phyloP scores from a whole-genome alignment of 1,284 basidiomycete species.

The Rhodotorula glutinis region DNA sequence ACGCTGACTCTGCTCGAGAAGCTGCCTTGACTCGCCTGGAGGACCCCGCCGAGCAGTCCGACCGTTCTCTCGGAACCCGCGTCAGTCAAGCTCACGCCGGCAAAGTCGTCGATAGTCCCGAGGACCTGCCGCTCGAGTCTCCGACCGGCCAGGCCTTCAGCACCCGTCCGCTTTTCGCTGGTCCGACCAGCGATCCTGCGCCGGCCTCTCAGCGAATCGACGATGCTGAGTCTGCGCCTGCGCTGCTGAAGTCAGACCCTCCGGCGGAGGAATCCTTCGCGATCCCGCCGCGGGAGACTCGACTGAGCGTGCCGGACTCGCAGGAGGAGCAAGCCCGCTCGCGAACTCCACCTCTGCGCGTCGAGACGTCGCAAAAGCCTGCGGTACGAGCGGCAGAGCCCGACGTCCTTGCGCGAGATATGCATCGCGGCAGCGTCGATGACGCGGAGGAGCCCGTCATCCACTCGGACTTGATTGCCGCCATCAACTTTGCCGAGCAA shows the following conservation, averaged over 20 bases:
- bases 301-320: neutral
- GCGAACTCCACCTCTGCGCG: neutral
- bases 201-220: too few species aligned
- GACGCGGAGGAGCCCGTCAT: conserved; percentile 23
- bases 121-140: conserved; percentile 5
- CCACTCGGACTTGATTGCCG: conserved; percentile 35
- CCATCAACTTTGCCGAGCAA: conserved; percentile 36
- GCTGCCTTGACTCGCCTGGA: neutral
- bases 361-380: neutral
- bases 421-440: neutral
- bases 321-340: neutral
- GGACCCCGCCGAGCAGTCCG: neutral
- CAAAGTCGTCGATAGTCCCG: conserved; percentile 19
- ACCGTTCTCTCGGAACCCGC: neutral
- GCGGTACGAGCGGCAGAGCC: neutral
- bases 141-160: conserved; percentile 2
- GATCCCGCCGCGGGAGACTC: neutral
- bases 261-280: neutral
- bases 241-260: too few species aligned
- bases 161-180: conserved; percentile 23
- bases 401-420: too few species aligned
- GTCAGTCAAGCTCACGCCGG: conserved; percentile 17
- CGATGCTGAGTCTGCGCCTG: too few species aligned
- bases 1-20: too few species aligned
- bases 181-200: neutral